Conservation (phyloP, 2,329 filamentous ascomycete species). For the Ophiostoma sp. region DNA sequence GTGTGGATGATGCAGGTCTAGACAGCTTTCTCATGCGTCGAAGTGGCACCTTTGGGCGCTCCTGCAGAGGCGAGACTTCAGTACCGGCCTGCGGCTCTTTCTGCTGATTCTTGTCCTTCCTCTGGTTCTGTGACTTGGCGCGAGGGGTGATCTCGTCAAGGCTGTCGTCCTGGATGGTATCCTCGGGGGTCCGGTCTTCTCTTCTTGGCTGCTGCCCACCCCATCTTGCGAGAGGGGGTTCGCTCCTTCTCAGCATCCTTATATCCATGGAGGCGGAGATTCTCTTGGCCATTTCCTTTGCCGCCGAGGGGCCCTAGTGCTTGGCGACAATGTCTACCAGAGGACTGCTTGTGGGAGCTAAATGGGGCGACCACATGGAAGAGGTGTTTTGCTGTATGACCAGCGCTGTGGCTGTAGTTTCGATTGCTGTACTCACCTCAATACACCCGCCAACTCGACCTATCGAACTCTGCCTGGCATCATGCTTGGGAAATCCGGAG, state of each 20-base stretch:
- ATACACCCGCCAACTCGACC: conserved; percentile 32
- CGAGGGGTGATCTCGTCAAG: conserved; percentile 24
- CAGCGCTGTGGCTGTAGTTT: conserved; percentile 48
- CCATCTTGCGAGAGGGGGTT: neutral
- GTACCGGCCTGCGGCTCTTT: neutral
- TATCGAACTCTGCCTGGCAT: conserved; percentile 15
- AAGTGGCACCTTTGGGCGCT: conserved; percentile 15
- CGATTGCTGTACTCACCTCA: conserved; percentile 43
- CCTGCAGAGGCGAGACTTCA: neutral
- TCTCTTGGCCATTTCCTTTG: conserved; percentile 39
- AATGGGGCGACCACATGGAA: conserved; percentile 49
- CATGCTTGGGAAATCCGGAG: conserved; percentile 45
- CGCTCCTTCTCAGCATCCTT: conserved; percentile 14
- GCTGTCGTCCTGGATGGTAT: neutral
- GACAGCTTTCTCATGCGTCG: conserved; percentile 26
- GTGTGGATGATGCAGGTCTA: conserved; percentile 17
- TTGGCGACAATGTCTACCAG: conserved; percentile 43
- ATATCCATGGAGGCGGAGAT: conserved; percentile 24
- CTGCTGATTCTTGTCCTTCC: neutral
- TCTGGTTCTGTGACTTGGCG: neutral
- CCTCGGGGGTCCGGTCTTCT: conserved; percentile 6
- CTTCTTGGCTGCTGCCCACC: neutral
- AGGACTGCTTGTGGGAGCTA: conserved; percentile 35
- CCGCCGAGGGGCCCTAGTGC: conserved; percentile 45
- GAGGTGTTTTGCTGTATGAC: conserved; percentile 45